A percentile compares a stretch with the other conserved stretches of the same genome.
These are phyloP conservation scores for Phylloporus sp. DNA, from an alignment of 768 basidiomycete species.

Conservation along the genomic window DNA sequence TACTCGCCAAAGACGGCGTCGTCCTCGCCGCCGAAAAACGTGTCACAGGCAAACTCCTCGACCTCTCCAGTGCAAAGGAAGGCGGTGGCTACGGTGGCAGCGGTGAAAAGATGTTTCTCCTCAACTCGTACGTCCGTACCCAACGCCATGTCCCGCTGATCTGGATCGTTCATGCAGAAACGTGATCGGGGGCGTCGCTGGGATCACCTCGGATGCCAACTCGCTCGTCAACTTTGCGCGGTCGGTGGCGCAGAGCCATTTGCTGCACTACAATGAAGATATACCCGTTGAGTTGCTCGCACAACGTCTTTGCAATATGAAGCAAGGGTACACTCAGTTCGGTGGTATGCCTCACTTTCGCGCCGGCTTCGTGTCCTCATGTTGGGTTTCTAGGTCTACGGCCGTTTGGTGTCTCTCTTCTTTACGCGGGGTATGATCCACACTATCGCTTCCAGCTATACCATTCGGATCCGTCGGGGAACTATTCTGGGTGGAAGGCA, in stretches of 20 bases:
- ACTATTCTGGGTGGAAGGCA: constrained; percentile 98
- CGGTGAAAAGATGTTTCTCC: constrained; percentile 95
- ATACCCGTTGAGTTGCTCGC: constrained; percentile 97
- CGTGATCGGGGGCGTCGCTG: constrained; percentile 92
- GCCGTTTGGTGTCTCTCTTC: constrained; percentile 94
- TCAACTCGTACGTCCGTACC: constrained; percentile 67
- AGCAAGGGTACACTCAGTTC: constrained; percentile 97
- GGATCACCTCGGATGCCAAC: constrained; percentile 95
- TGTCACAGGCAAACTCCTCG: constrained; percentile 95
- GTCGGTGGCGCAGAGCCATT: constrained; percentile 83
- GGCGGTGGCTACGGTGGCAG: constrained; percentile 86
- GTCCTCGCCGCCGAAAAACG: constrained; percentile 96
- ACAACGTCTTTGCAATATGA: constrained; percentile 92
- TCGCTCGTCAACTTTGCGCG: constrained; percentile 95
- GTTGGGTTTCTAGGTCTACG: constrained; percentile 61
- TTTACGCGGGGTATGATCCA: constrained; percentile 96
- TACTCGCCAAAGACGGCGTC: constrained; percentile 86
- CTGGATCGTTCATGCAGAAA: constrained; percentile 51
- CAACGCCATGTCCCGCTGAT: not conserved
- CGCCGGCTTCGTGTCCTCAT: not conserved
- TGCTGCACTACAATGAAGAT: constrained; percentile 91
- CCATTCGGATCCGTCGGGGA: constrained; percentile 97
- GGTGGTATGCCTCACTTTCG: constrained; percentile 58
- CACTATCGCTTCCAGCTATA: constrained; percentile 97
- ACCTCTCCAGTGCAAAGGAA: constrained; percentile 80